phyloP scores from a whole-genome alignment of 108 stramenopile genomes.

The Bacterosira constricta region DNA sequence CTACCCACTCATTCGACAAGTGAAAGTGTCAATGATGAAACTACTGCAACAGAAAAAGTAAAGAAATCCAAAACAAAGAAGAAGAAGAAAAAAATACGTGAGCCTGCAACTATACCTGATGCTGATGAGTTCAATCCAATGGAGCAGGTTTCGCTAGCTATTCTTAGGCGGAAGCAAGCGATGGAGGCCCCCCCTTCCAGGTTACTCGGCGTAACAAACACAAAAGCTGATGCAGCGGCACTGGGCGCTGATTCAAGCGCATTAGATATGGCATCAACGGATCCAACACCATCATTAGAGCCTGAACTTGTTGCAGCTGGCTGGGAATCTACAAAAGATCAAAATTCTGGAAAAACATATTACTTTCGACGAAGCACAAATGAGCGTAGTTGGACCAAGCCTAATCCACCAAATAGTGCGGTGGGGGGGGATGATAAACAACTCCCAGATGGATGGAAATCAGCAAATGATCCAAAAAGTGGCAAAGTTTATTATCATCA shows the following conservation, averaged over 20 bases:
- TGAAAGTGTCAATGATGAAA: background rate
- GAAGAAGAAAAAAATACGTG: constrained; percentile 45
- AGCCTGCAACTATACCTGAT: constrained; percentile 24
- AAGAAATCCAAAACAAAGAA: constrained; percentile 50
- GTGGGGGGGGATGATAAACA: constrained; percentile 1
- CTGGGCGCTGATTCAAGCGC: constrained; percentile 23
- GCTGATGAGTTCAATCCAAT: constrained; percentile 70
- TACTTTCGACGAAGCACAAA: constrained; percentile 72
- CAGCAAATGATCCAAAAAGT: constrained; percentile 53
- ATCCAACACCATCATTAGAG: constrained; percentile 8
- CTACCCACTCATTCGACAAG: background rate
- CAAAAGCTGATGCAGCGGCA: constrained; percentile 39
- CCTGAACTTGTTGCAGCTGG: constrained; percentile 33
- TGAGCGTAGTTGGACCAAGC: constrained; percentile 64
- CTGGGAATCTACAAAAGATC: constrained; percentile 65
- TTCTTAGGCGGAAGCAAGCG: constrained; percentile 56
- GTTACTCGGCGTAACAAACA: constrained; percentile 10
- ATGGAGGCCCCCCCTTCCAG: constrained; percentile 38
- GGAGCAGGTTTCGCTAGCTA: constrained; percentile 71
- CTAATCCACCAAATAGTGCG: constrained; percentile 6
- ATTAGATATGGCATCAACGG: background rate
- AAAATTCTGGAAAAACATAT: constrained; percentile 68
- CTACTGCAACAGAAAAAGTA: constrained; percentile 1
- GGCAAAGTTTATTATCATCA: constrained; percentile 78
- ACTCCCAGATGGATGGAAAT: constrained; percentile 77